These are phyloP conservation scores for Coriaria nepalensis DNA, from an alignment of 306 rosid genomes.

Conservation along the genomic window DNA sequence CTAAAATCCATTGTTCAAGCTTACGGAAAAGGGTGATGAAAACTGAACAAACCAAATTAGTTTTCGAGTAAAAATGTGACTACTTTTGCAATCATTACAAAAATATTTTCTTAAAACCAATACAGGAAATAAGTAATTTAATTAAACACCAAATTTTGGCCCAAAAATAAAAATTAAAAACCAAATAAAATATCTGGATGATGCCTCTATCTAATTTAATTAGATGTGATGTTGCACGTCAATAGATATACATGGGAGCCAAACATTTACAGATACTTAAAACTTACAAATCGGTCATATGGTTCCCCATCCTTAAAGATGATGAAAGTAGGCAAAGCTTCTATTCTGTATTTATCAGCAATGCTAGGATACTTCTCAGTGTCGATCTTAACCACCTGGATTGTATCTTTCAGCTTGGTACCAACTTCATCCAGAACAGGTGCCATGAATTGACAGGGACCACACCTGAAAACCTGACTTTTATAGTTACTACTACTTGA, in stretches of 20 bases:
- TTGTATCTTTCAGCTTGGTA: conserved; percentile 36
- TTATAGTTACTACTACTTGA: conserved; percentile 12
- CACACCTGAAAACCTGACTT: conserved; percentile 61
- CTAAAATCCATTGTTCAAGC: too few species aligned
- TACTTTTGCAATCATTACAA: too few species aligned
- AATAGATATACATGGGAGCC: background rate
- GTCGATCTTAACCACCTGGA: conserved; percentile 77
- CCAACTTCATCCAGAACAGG: conserved; percentile 81
- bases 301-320: conserved; percentile 80
- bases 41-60: too few species aligned
- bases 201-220: too few species aligned
- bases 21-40: too few species aligned
- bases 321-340: conserved; percentile 88
- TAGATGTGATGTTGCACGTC: conserved; percentile 4
- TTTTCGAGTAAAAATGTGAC: too few species aligned
- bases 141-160: too few species aligned
- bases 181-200: too few species aligned
- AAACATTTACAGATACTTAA: too few species aligned
- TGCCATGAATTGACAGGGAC: conserved; percentile 94
- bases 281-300: conserved; percentile 73
- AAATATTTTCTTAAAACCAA: too few species aligned
- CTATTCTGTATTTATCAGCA: conserved; percentile 64
- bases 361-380: conserved; percentile 84
- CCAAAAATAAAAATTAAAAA: too few species aligned
- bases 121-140: too few species aligned